These are phyloP conservation scores for Dentipellis fragilis DNA, from an alignment of 768 basidiomycete genomes.

Conservation along the genomic window DNA sequence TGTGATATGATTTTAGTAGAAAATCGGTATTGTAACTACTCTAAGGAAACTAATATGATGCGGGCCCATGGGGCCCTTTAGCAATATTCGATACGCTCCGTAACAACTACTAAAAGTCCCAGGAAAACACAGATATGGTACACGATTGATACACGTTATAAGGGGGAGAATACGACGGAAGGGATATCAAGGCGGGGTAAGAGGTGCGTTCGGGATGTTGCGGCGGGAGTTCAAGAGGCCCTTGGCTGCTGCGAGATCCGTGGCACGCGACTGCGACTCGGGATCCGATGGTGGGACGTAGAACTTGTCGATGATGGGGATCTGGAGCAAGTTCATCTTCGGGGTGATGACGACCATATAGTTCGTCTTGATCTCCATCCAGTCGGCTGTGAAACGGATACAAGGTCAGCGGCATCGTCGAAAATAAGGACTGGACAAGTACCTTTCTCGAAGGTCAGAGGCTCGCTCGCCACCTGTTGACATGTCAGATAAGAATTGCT, in stretches of 20 bases:
- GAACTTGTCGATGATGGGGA: conserved; percentile 90
- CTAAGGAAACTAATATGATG: too few species aligned
- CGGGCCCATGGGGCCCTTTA: too few species aligned
- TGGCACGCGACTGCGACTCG: conserved; percentile 53
- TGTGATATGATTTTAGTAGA: too few species aligned
- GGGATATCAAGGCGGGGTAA: background rate
- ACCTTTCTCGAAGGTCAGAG: conserved; percentile 95
- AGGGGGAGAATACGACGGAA: too few species aligned
- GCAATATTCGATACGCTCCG: too few species aligned
- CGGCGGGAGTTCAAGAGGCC: conserved; percentile 66
- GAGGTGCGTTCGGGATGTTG: background rate
- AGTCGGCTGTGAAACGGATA: conserved; percentile 53
- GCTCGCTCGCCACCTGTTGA: conserved; percentile 75
- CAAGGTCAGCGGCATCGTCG: conserved; percentile 1
- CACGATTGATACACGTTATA: background rate
- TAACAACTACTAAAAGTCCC: too few species aligned
- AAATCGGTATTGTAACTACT: too few species aligned
- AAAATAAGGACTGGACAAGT: conserved; percentile 4
- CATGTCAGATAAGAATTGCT: background rate
- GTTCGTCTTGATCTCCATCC: conserved; percentile 99
- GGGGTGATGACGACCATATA: conserved; percentile 92
- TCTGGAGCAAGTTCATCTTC: conserved; percentile 90
- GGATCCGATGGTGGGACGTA: conserved; percentile 85
- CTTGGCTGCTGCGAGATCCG: conserved; percentile 80
- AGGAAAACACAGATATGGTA: background rate